These are phyloP conservation scores for Astrephomene gubernaculifera DNA, from an alignment of 139 green algal genomes.

Conservation along the genomic window DNA sequence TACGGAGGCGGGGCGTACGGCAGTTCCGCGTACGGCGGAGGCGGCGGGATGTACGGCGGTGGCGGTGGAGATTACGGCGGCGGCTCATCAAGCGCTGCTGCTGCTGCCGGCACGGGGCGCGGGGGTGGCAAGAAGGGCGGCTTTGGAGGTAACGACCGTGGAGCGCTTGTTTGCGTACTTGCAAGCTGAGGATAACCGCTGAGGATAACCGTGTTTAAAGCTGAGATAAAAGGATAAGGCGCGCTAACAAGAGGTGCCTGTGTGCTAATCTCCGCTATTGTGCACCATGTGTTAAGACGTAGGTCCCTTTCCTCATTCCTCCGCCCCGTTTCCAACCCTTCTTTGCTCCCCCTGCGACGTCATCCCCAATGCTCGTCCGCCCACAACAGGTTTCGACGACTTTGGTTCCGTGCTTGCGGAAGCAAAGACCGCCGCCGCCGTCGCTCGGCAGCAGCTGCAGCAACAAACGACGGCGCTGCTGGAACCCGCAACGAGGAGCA, in stretches of 20 bases:
- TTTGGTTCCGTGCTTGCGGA: conserved; percentile 36
- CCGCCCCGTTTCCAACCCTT: too few species aligned
- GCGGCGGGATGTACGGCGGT: conserved; percentile 6
- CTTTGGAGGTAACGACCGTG: conserved; percentile 17
- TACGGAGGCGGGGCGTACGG: conserved; percentile 31
- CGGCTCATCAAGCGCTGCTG: background rate
- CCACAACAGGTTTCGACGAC: conserved; percentile 45
- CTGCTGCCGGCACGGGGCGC: background rate
- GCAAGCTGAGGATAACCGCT: too few species aligned
- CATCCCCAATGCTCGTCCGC: too few species aligned
- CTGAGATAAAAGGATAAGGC: too few species aligned
- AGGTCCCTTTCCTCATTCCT: too few species aligned
- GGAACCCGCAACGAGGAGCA: background rate
- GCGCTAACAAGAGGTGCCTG: too few species aligned
- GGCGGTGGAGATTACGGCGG: background rate
- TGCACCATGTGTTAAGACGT: too few species aligned
- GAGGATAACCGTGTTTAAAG: too few species aligned
- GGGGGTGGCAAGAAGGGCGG: conserved; percentile 27
- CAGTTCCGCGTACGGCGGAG: conserved; percentile 6
- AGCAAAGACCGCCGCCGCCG: conserved; percentile 18
- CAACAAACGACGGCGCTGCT: background rate
- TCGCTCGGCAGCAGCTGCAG: background rate
- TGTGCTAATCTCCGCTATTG: too few species aligned
- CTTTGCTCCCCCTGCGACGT: too few species aligned
- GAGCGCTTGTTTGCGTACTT: too few species aligned